Percentiles rank a stretch among this genome's conserved stretches.
phyloP scores from a whole-genome alignment of 2,329 filamentous ascomycete genomes.

The Hymenoscyphus occultus region DNA sequence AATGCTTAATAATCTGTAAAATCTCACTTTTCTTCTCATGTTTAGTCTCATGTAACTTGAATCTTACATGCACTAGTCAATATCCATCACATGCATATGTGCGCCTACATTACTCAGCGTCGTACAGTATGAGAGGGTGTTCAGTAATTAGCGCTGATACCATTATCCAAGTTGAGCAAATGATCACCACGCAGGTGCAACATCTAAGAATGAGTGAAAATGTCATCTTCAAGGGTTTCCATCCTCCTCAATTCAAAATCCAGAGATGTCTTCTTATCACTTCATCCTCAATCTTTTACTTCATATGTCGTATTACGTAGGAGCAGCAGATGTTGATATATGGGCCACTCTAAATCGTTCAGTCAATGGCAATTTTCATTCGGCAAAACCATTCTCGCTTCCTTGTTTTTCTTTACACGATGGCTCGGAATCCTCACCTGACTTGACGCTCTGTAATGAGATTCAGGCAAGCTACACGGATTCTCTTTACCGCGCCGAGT shows the following conservation, averaged over 20 bases:
- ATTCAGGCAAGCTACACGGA: neutral
- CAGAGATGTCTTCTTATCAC: neutral
- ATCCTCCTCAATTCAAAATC: neutral
- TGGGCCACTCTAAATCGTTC: neutral
- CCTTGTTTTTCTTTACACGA: neutral
- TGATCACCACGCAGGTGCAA: neutral
- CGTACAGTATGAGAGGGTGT: neutral
- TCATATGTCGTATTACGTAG: neutral
- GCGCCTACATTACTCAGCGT: neutral
- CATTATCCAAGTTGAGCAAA: neutral
- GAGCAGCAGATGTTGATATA: neutral
- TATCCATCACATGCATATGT: neutral
- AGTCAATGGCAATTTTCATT: neutral
- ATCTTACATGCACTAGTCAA: neutral
- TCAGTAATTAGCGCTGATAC: neutral
- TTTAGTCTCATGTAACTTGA: neutral
- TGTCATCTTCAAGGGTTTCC: neutral
- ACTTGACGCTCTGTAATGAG: neutral
- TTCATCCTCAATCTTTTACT: neutral
- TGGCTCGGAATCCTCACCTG: neutral
- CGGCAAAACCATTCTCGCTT: neutral
- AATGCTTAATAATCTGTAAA: neutral
- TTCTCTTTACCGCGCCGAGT: neutral
- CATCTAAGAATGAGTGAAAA: neutral
- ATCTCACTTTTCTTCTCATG: neutral